phyloP scores from a whole-genome alignment of 2,329 filamentous ascomycete genomes.

The Fusarium sulawesiense region DNA sequence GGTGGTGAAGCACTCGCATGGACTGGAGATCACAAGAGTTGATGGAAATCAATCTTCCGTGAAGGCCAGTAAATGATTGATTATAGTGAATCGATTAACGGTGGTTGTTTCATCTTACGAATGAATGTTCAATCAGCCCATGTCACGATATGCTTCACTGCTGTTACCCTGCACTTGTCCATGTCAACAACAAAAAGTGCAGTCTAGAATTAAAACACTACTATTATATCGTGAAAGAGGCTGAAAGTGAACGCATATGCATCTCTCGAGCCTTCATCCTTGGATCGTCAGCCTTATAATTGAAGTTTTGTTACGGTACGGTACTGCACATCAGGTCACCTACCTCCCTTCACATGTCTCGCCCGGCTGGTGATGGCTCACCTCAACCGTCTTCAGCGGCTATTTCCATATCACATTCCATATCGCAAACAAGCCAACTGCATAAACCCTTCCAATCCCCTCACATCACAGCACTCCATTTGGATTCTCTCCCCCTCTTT shows the following conservation, averaged over 20 bases:
- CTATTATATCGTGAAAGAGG: neutral
- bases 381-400: neutral
- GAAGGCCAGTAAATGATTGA: neutral
- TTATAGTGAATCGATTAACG: neutral
- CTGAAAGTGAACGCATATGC: conserved; percentile 9
- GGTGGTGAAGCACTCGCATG: conserved; percentile 30
- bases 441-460: conserved; percentile 21
- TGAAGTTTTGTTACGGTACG: conserved; percentile 3
- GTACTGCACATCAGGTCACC: conserved; percentile 9
- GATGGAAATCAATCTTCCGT: neutral
- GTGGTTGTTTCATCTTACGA: neutral
- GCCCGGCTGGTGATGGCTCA: neutral
- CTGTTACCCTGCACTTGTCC: conserved; percentile 13
- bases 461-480: conserved; percentile 20
- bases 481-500: conserved; percentile 5
- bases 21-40: conserved; percentile 21
- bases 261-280: conserved; percentile 23
- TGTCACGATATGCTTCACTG: neutral
- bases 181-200: neutral
- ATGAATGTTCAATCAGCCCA: neutral
- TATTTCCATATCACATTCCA: conserved; percentile 11
- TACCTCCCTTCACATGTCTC: conserved; percentile 9
- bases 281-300: conserved; percentile 33
- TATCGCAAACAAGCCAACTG: neutral
- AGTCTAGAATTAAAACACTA: neutral